Base-by-base conservation (phyloP, 1,139 yeast genomes). In the Pichia sp. region DNA sequence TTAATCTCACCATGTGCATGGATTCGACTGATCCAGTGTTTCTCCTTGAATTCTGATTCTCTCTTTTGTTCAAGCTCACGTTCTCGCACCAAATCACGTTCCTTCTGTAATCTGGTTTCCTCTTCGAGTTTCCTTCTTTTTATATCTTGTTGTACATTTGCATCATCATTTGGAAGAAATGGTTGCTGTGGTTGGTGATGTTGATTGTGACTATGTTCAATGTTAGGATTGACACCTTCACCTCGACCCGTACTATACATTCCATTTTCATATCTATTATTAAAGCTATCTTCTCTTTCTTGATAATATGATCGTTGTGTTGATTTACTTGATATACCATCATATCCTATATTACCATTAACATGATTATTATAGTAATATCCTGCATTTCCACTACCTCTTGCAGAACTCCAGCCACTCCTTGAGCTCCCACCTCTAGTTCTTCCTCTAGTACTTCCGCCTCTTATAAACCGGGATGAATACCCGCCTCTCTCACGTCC, bases 1-100 rank as follows among this genome's bases (percentile, higher is more conserved):
- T 55, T 56, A 1, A 43, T 22, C 4, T 55, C 59, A 15, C 63
- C 62, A 1, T 47, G 27, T 8, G 56, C 49, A 13, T 57, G 50
- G 15, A 62, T 53, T 37, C 65, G 40, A 13, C 52, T 47, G 7
- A 62, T 51, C 66, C 66, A 62, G 38, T 62, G 65, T 25, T 56
- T 52, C 27, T 55, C 59, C 9, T 43, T 45, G 5, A 51, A 47
- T 13, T 45, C 52, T 18, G 42, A 39, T 36, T 46, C 44, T 12
- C 43, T 50, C 23, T 39, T 41, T 9, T 32, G 37, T 15, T 41
- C 50, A 20, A 13, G 41, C 26, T 44, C 47, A 16, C 36, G 47
- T 36, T 35, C 24, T 20, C 38, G 38, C 26, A 39, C 36, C 7
- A 27, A 12, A 39, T 45, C 40, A 24, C 38, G 26, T 32, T 46